These are phyloP conservation scores for Rhodotorula mucilaginosa DNA, from an alignment of 1,284 basidiomycete genomes.

Conservation along the genomic window DNA sequence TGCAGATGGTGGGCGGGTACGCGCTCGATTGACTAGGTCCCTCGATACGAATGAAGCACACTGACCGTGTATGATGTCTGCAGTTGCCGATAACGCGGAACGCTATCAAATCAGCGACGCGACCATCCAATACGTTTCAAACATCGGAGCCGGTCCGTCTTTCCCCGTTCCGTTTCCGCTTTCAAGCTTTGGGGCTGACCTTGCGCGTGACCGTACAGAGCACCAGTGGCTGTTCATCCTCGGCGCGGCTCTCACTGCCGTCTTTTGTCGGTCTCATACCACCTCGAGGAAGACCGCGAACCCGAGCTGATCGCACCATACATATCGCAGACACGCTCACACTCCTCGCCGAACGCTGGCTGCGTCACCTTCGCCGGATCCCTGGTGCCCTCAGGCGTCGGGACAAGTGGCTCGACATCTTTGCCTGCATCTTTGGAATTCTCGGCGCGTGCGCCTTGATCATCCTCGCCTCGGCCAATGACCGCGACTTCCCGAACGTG, in stretches of 20 bases:
- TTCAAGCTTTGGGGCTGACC: neutral
- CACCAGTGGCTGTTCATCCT: slow-evolving; percentile 51
- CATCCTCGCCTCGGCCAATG: slow-evolving; percentile 47
- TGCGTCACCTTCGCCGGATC: slow-evolving; percentile 54
- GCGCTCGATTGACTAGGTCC: neutral
- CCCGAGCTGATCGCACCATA: neutral
- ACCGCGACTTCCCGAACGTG: slow-evolving; percentile 46
- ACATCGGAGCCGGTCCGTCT: slow-evolving; percentile 21
- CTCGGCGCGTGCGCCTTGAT: slow-evolving; percentile 52
- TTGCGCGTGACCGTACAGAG: neutral
- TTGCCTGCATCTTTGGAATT: slow-evolving; percentile 48
- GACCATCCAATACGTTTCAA: slow-evolving; percentile 30
- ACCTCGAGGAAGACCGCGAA: neutral
- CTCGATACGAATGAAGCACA: no score
- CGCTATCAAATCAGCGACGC: slow-evolving; percentile 23
- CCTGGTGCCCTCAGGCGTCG: slow-evolving; percentile 49
- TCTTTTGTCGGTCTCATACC: slow-evolving; percentile 44
- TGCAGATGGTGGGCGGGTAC: neutral
- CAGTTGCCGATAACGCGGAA: slow-evolving; percentile 20
- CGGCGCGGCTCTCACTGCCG: slow-evolving; percentile 46
- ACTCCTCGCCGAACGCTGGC: slow-evolving; percentile 53
- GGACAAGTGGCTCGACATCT: slow-evolving; percentile 46
- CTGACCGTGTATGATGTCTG: neutral
- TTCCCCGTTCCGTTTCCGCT: neutral
- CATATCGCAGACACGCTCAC: slow-evolving; percentile 35